Evolutionary conservation across 108 stramenopile genomes (phyloP).

Genomic region (Nitzschia putrida): DNA sequence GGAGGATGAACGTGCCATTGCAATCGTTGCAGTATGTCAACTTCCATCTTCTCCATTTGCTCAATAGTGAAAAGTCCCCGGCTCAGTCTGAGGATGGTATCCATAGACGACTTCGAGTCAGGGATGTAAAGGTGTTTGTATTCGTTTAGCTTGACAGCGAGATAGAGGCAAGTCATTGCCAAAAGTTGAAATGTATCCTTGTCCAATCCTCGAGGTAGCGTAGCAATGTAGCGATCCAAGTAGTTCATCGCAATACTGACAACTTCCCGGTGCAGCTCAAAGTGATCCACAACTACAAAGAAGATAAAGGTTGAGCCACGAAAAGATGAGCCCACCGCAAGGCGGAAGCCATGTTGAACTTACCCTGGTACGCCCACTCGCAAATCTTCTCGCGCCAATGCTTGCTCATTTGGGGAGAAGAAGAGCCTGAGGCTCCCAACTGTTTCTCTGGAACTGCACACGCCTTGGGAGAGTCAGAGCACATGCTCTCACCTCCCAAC

Average conservation of each 20-base stretch:
- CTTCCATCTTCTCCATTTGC: slow-evolving; percentile 62
- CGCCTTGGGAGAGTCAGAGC: neutral
- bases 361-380: slow-evolving; percentile 54
- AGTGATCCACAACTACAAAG: slow-evolving; percentile 53
- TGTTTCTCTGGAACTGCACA: neutral
- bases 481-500: slow-evolving; percentile 7
- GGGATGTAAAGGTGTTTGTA: slow-evolving; percentile 43
- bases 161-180: slow-evolving; percentile 75
- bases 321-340: neutral
- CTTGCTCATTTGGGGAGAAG: slow-evolving; percentile 34
- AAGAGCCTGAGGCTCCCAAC: neutral
- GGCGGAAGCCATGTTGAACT: neutral
- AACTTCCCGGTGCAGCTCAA: slow-evolving; percentile 55
- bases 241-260: slow-evolving; percentile 52
- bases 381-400: slow-evolving; percentile 59
- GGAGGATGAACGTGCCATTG: slow-evolving; percentile 74
- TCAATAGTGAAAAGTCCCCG: slow-evolving; percentile 52
- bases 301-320: neutral
- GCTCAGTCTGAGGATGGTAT: slow-evolving; percentile 51
- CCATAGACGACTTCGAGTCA: slow-evolving; percentile 48
- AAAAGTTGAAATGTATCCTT: slow-evolving; percentile 61
- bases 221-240: slow-evolving; percentile 57
- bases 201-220: slow-evolving; percentile 20
- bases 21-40: slow-evolving; percentile 46
- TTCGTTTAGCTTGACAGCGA: slow-evolving; percentile 71